Conservation (phyloP, 2,329 filamentous ascomycete species). For the Scedosporium minutisporum region DNA sequence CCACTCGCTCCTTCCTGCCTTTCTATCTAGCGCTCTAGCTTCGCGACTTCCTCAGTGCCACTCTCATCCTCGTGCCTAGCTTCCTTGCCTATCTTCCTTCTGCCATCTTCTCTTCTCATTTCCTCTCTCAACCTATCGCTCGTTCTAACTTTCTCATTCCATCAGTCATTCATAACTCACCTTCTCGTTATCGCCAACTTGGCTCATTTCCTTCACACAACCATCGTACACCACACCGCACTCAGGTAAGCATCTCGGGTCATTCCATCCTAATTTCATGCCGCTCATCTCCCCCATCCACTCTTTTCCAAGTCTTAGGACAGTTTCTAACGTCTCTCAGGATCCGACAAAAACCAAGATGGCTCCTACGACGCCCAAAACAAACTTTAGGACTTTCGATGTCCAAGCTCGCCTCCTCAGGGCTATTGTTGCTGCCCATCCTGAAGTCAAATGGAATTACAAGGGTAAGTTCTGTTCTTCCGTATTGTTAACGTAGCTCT, state of each 20-base stretch:
- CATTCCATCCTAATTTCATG: too few relatives aligned
- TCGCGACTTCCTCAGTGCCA: too few relatives aligned
- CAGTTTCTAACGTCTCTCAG: background rate
- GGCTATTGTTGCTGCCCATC: conserved; percentile 50
- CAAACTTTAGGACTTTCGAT: conserved; percentile 53
- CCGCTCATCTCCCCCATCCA: background rate
- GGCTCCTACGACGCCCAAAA: conserved; percentile 30
- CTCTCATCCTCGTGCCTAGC: too few relatives aligned
- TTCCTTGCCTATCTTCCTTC: too few relatives aligned
- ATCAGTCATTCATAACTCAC: too few relatives aligned
- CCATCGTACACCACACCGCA: background rate
- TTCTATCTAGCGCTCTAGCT: too few relatives aligned
- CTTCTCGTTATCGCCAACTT: too few relatives aligned
- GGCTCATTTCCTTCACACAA: too few relatives aligned
- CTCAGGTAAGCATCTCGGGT: background rate
- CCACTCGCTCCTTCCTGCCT: too few relatives aligned
- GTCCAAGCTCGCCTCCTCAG: conserved; percentile 49
- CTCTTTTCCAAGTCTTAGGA: background rate
- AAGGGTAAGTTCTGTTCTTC: conserved; percentile 38
- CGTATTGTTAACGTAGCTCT: background rate
- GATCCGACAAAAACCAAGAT: conserved; percentile 19
- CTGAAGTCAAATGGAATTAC: conserved; percentile 46
- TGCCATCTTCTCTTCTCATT: too few relatives aligned
- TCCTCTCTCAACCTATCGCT: too few relatives aligned
- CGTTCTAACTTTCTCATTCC: too few relatives aligned